Evolutionary conservation across 1,284 basidiomycete species (phyloP).

Genomic region (Tilletiaria anomala): DNA sequence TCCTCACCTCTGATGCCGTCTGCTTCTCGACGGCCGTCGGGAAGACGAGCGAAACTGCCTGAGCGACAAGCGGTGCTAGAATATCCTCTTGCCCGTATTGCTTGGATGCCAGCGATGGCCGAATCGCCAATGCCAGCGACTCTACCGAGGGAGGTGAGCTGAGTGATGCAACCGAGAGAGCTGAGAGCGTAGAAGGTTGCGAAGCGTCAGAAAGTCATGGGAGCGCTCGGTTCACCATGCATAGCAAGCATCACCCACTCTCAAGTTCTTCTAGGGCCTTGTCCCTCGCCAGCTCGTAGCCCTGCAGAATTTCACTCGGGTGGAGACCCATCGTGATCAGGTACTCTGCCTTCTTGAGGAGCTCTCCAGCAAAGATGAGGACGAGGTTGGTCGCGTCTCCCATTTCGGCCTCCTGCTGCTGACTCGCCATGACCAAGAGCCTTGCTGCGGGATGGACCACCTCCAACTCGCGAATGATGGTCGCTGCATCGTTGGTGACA

Average conservation of each 20-base stretch:
- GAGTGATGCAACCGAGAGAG: conserved; percentile 44
- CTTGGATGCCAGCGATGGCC: conserved; percentile 86
- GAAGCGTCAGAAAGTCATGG: conserved; percentile 8
- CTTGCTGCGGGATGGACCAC: conserved; percentile 97
- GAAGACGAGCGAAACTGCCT: conserved; percentile 52
- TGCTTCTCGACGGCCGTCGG: conserved; percentile 24
- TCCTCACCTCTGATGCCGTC: no score
- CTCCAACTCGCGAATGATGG: conserved; percentile 94
- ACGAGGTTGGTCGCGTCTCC: conserved; percentile 94
- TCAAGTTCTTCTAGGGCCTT: conserved; percentile 80
- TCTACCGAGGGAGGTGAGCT: conserved; percentile 62
- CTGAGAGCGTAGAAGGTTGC: conserved; percentile 6
- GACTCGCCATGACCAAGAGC: conserved; percentile 88
- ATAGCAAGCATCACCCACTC: conserved; percentile 40
- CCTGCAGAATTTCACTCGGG: conserved; percentile 73
- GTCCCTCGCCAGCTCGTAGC: conserved; percentile 81
- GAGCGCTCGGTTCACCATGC: not conserved
- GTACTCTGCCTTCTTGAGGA: conserved; percentile 83
- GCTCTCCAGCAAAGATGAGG: conserved; percentile 85
- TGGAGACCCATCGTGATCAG: conserved; percentile 91
- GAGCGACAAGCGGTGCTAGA: conserved; percentile 71
- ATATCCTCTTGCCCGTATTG: conserved; percentile 86
- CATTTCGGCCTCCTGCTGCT: conserved; percentile 93
- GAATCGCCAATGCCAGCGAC: conserved; percentile 66
- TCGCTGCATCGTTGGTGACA: conserved; percentile 96